Evolutionary conservation across 78 protist species (phyloP).

Genomic region (Polysphondylium violaceum): DNA sequence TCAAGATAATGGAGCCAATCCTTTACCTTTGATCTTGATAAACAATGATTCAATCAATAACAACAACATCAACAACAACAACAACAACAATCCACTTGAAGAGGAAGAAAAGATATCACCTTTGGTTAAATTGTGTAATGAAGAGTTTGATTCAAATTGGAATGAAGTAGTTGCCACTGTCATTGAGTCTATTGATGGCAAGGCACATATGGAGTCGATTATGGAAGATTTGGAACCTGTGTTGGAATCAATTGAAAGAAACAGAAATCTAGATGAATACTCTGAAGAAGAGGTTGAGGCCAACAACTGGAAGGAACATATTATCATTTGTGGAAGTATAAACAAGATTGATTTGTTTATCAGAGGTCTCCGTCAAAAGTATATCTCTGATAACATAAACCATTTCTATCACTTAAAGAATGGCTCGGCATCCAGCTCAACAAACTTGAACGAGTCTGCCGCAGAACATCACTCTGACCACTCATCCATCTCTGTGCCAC

Average conservation of each 20-base stretch:
- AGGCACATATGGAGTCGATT: slow-evolving; percentile 64
- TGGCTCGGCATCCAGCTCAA: not conserved
- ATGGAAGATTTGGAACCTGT: slow-evolving; percentile 74
- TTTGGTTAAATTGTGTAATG: slow-evolving; percentile 26
- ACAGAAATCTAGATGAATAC: slow-evolving; percentile 53
- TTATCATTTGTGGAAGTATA: slow-evolving; percentile 72
- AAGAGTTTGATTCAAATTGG: slow-evolving; percentile 64
- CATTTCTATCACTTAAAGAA: slow-evolving; percentile 52
- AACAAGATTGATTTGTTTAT: slow-evolving; percentile 50
- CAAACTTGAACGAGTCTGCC: not conserved
- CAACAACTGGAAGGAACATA: slow-evolving; percentile 71
- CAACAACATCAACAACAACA: not conserved
- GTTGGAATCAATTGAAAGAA: slow-evolving; percentile 59
- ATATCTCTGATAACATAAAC: slow-evolving; percentile 55
- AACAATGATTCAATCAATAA: too few relatives aligned
- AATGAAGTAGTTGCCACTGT: slow-evolving; percentile 64
- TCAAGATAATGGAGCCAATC: too few relatives aligned
- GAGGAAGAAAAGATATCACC: slow-evolving; percentile 27
- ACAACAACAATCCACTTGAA: slow-evolving; percentile 5
- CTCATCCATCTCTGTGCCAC: slow-evolving; percentile 8
- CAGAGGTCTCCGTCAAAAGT: slow-evolving; percentile 63
- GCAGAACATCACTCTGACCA: not conserved
- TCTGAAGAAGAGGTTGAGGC: slow-evolving; percentile 35
- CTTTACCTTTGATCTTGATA: too few relatives aligned
- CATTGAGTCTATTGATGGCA: slow-evolving; percentile 58